phyloP scores from a whole-genome alignment of 2,329 filamentous ascomycete species.

The Ceratocystis destructans region DNA sequence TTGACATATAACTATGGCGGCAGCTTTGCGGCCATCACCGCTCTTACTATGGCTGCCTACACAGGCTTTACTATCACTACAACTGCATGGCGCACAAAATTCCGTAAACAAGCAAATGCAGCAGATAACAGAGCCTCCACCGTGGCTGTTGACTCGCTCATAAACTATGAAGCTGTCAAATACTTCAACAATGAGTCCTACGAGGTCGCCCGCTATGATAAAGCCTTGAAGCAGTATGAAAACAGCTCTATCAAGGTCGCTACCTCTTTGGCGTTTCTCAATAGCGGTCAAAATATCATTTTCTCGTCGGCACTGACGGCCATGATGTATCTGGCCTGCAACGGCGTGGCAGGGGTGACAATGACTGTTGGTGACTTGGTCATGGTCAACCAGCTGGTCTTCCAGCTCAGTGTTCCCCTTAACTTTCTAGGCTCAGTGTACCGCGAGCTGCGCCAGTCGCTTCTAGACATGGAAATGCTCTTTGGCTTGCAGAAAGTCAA shows the following conservation, averaged over 20 bases:
- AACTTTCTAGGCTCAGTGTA: slow-evolving; percentile 99
- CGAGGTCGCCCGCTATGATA: slow-evolving; percentile 81
- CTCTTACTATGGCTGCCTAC: slow-evolving; percentile 82
- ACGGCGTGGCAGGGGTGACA: slow-evolving; percentile 67
- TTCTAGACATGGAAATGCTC: slow-evolving; percentile 96
- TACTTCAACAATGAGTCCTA: slow-evolving; percentile 99
- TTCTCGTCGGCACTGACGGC: slow-evolving; percentile 85
- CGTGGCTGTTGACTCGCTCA: slow-evolving; percentile 87
- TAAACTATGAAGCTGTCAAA: slow-evolving; percentile 98
- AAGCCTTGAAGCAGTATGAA: slow-evolving; percentile 74
- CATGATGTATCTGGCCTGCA: slow-evolving; percentile 96
- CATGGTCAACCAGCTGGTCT: slow-evolving; percentile 98
- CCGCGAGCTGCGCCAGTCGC: slow-evolving; percentile 81
- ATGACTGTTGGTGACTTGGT: slow-evolving; percentile 92
- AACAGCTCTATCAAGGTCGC: slow-evolving; percentile 93
- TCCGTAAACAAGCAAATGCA: slow-evolving; percentile 85
- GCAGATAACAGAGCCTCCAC: slow-evolving; percentile 93
- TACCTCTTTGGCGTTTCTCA: slow-evolving; percentile 82
- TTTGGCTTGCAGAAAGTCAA: slow-evolving; percentile 98
- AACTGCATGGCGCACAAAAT: slow-evolving; percentile 94
- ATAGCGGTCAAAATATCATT: slow-evolving; percentile 91
- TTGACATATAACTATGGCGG: slow-evolving; percentile 90
- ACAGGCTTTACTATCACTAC: slow-evolving; percentile 95
- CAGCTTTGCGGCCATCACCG: slow-evolving; percentile 83
- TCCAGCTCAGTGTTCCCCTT: slow-evolving; percentile 89